These are phyloP conservation scores for Rhododendron henanense DNA, from an alignment of 148 eudicot species.

Conservation along the genomic window DNA sequence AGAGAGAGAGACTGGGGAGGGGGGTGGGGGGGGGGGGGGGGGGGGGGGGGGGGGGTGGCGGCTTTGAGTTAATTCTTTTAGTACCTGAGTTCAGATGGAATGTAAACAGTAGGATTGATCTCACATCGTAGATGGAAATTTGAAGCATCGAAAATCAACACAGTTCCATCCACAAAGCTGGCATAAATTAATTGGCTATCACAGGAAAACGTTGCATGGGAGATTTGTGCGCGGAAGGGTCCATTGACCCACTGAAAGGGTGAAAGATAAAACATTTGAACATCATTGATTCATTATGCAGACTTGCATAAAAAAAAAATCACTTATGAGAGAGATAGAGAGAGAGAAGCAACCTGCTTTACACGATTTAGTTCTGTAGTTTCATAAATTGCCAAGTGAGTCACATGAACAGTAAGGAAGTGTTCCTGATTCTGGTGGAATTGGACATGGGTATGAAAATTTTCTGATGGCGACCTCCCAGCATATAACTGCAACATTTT, in stretches of 20 bases:
- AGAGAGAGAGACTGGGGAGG: no score
- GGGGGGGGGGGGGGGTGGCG: no score
- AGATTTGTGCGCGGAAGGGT: constrained; percentile 25
- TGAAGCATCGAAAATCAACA: constrained; percentile 31
- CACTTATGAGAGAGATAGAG: neutral
- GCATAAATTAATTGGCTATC: constrained; percentile 39
- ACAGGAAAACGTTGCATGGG: constrained; percentile 40
- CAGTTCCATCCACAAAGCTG: constrained; percentile 36
- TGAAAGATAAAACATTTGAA: neutral
- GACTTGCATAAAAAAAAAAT: neutral
- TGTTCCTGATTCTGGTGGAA: constrained; percentile 43
- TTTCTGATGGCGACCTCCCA: constrained; percentile 19
- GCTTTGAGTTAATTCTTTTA: neutral
- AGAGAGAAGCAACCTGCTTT: constrained; percentile 28
- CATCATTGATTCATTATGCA: neutral
- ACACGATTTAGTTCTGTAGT: constrained; percentile 28
- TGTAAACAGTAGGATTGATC: constrained; percentile 32
- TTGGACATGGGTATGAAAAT: constrained; percentile 31
- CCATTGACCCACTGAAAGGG: constrained; percentile 31
- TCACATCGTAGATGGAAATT: constrained; percentile 24
- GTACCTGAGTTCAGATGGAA: constrained; percentile 31
- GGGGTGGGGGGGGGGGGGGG: no score
- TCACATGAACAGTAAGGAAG: constrained; percentile 37
- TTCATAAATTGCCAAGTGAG: constrained; percentile 37
- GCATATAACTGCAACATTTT: constrained; percentile 26